Evolutionary conservation across 495 filamentous ascomycete species (phyloP), one percentile per base, ranked within the genome.

Genomic region (Zalerion maritima): DNA sequence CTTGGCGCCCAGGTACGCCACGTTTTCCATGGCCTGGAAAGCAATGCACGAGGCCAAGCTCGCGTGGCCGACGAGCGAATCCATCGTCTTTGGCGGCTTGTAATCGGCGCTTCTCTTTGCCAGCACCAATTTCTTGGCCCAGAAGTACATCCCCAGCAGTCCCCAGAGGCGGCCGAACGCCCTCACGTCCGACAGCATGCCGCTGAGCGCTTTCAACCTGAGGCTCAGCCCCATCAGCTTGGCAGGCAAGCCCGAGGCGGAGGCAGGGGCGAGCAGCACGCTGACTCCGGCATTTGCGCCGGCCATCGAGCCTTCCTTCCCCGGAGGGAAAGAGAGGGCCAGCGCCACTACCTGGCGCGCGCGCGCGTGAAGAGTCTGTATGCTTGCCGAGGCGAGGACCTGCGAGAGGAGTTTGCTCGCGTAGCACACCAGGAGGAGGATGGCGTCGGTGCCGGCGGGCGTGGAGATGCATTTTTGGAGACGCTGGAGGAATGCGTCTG

Each of bases 21-120:
- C 71, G 50, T 94, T 94, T 61, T 96, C 87, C 18, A 92, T 64
- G 6, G 62, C 46, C 52, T 94, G 87, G 58, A 78, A 85, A 3
- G 63, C 38, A 9, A 76, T 47, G 48, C 75, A 78, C 11, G 64
- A 63, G 6, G 60, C 26, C 6, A 94, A 64, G 43, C 92, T 81
- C n/a, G 69, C 50, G 42, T 67, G 69, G 8, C 70, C 69, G 12
- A 94, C 47, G 11, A 42, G 36, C 42, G 55, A 42, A 32, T 70
- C 36, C 30, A 23, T 32, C 7, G 15, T 31, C 3, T 23, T 20
- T 10, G 14, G n/a, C 7, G 24, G 14, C 12, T 16, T 10, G 24
- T 27, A 19, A 26, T 36, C 18, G 25, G 39, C 12, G 27, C 35
- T 27, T 40, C 46, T 13, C 33, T 44, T 5, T 67, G 69, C 1